phyloP scores from a whole-genome alignment of 2,329 filamentous ascomycete genomes.

The Septoria linicola region DNA sequence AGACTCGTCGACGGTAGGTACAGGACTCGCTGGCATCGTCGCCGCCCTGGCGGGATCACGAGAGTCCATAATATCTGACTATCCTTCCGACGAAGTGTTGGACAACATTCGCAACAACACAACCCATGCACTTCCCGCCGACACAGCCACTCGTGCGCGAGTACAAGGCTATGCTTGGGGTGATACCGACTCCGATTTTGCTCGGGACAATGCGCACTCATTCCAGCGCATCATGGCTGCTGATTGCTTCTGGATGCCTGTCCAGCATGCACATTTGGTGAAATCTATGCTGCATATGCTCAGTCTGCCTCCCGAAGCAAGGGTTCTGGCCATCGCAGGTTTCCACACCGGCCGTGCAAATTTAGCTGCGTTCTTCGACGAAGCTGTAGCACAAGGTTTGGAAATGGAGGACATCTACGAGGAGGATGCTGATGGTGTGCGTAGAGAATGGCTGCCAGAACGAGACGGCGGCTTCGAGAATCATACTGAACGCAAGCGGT shows the following conservation, averaged over 20 bases:
- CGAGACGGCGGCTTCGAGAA: conserved; percentile 62
- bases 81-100: conserved; percentile 62
- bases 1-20: conserved; percentile 36
- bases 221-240: conserved; percentile 67
- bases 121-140: conserved; percentile 48
- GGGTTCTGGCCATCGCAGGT: conserved; percentile 65
- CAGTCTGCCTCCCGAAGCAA: conserved; percentile 55
- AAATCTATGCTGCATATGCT: conserved; percentile 61
- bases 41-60: conserved; percentile 47
- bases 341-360: conserved; percentile 70
- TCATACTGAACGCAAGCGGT: conserved; percentile 63
- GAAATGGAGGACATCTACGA: conserved; percentile 67
- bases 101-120: conserved; percentile 60
- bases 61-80: conserved; percentile 63
- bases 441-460: conserved; percentile 59
- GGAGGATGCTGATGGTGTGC: conserved; percentile 63
- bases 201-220: conserved; percentile 37
- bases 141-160: conserved; percentile 31
- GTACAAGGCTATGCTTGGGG: conserved; percentile 65
- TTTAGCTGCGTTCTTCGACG: conserved; percentile 65
- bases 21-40: conserved; percentile 50
- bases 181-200: conserved; percentile 47
- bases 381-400: conserved; percentile 53
- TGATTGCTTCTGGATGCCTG: conserved; percentile 74
- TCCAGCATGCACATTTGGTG: conserved; percentile 67